Percentiles rank a stretch among this genome's conserved stretches.
phyloP scores from a whole-genome alignment of 2,329 filamentous ascomycete genomes.

The Emydomyces testavorans region DNA sequence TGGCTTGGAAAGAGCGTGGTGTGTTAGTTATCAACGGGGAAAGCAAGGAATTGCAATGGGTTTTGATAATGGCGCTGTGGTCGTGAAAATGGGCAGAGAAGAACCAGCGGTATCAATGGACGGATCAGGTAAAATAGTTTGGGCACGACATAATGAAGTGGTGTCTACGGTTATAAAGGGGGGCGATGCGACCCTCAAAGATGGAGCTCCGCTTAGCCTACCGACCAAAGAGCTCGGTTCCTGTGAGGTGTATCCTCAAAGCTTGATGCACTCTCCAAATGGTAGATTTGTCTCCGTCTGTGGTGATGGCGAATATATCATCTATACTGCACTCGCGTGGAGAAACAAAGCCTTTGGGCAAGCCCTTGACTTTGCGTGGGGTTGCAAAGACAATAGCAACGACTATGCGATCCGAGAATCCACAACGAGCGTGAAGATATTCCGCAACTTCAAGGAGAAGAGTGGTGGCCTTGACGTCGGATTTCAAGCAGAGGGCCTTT shows the following conservation, averaged over 20 bases:
- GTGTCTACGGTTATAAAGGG: conserved; percentile 92
- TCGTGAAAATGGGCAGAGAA: conserved; percentile 94
- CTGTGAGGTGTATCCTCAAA: conserved; percentile 94
- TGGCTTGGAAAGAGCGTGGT: conserved; percentile 92
- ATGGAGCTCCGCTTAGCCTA: conserved; percentile 73
- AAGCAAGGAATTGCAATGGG: conserved; percentile 91
- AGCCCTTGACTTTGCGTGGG: conserved; percentile 93
- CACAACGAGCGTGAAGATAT: conserved; percentile 85
- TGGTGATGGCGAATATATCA: conserved; percentile 96
- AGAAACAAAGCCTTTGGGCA: conserved; percentile 96
- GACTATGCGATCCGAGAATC: conserved; percentile 97
- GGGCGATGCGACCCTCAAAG: conserved; percentile 71
- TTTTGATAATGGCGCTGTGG: conserved; percentile 94
- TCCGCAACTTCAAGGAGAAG: conserved; percentile 96
- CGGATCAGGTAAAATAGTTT: conserved; percentile 85
- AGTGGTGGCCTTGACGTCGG: conserved; percentile 79
- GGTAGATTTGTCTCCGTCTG: conserved; percentile 81
- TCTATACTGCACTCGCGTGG: conserved; percentile 93
- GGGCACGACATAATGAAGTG: conserved; percentile 90
- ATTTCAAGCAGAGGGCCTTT: conserved; percentile 85
- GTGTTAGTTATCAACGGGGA: conserved; percentile 87
- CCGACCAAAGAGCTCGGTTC: conserved; percentile 90
- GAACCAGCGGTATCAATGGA: conserved; percentile 98
- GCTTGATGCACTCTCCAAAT: conserved; percentile 89
- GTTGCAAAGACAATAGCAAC: conserved; percentile 92